phyloP scores from a whole-genome alignment of 1,139 yeast genomes.

The Magnusiomyces fungicola region DNA sequence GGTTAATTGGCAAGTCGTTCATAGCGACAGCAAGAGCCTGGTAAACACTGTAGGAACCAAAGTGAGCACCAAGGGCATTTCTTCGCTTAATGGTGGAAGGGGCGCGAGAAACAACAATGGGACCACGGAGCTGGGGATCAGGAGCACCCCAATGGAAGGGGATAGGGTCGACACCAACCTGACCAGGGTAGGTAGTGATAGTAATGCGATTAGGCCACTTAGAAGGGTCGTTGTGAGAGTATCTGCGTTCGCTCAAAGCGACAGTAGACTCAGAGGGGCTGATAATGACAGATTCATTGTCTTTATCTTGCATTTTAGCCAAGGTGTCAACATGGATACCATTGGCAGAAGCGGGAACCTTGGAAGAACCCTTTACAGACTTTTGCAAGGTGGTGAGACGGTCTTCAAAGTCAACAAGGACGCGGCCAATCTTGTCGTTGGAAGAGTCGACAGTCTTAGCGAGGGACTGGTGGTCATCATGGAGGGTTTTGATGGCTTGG shows the following conservation, averaged over 20 bases:
- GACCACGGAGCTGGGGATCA: conserved; percentile 46
- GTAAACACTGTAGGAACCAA: conserved; percentile 54
- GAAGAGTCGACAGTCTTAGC: conserved; percentile 17
- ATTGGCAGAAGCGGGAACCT: conserved; percentile 4
- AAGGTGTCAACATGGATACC: conserved; percentile 3
- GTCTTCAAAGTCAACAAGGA: conserved; percentile 10
- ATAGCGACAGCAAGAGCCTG: conserved; percentile 56
- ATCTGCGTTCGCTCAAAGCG: conserved; percentile 1
- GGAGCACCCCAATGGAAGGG: conserved; percentile 45
- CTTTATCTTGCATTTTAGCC: neutral
- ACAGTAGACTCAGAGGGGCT: conserved; percentile 2
- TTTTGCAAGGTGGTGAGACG: conserved; percentile 11
- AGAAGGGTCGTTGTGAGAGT: conserved; percentile 11
- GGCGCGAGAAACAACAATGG: conserved; percentile 46
- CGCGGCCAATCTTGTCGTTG: conserved; percentile 13
- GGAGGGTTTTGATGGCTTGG: conserved; percentile 11
- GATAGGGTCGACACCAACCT: conserved; percentile 42
- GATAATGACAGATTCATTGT: neutral
- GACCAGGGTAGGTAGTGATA: conserved; percentile 47
- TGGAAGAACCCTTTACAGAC: conserved; percentile 8
- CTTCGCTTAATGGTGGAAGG: conserved; percentile 32
- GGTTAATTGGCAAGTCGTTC: conserved; percentile 43
- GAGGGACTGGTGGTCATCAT: conserved; percentile 14
- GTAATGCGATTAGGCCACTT: conserved; percentile 33
- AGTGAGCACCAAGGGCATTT: conserved; percentile 54